A percentile compares a stretch with the other conserved stretches of the same genome.
Evolutionary conservation across 2,329 filamentous ascomycete species (phyloP).

Genomic region (Exophiala sp.): DNA sequence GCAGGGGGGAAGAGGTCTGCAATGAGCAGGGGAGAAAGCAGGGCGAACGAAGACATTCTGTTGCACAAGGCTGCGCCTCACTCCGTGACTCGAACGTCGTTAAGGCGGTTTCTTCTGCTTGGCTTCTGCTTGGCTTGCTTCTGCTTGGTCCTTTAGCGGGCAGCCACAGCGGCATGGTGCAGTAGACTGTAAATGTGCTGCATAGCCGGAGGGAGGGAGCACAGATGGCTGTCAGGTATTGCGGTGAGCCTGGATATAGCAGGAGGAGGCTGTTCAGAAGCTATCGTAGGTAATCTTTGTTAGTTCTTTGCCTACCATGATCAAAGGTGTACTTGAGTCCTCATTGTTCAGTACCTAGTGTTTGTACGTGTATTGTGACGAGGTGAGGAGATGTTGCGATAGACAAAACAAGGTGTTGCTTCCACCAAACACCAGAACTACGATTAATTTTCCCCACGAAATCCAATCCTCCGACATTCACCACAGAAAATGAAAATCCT

Average conservation of each 20-base stretch:
- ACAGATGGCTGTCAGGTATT: neutral
- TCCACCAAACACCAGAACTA: too few relatives aligned
- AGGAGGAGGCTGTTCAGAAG: too few relatives aligned
- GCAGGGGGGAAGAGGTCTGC: neutral
- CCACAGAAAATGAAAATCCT: neutral
- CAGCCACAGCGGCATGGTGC: constrained; percentile 10
- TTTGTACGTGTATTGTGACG: too few relatives aligned
- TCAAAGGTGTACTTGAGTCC: too few relatives aligned
- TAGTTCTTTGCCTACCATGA: too few relatives aligned
- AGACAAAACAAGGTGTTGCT: too few relatives aligned
- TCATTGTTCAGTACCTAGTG: too few relatives aligned
- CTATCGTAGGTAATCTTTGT: too few relatives aligned
- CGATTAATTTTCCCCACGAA: neutral
- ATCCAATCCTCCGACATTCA: neutral
- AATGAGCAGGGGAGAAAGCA: neutral
- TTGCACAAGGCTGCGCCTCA: constrained; percentile 16
- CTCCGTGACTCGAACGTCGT: neutral
- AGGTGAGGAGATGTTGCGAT: too few relatives aligned
- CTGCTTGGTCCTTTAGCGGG: constrained; percentile 10
- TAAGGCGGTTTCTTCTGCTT: neutral
- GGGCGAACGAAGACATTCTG: constrained; percentile 3
- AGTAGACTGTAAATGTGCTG: neutral
- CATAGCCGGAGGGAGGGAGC: too few relatives aligned
- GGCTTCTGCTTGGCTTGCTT: too few relatives aligned
- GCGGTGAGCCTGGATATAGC: too few relatives aligned